Base-by-base conservation (phyloP, 805 yeast species). In the Metschnikowia borealis region DNA sequence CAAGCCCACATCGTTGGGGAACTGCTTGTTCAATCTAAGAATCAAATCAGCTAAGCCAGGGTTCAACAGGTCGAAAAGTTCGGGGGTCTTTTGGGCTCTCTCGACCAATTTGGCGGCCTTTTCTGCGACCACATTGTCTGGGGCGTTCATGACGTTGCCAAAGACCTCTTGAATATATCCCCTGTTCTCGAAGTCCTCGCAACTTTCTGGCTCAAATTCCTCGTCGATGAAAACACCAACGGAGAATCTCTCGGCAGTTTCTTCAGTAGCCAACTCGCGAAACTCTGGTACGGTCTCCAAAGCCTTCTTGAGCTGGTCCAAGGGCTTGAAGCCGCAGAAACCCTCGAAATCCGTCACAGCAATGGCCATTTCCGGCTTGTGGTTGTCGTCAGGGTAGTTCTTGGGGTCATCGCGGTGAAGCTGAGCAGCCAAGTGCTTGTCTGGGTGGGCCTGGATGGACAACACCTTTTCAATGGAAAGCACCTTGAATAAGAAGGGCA, bases 351-450 rank as follows among this genome's bases (percentile, higher is more conserved):
- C 88, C 20, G 98, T 91, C 48, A 94, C 84, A 7, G 99, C 99
- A 63, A 94, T 82, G 46, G 99, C 98, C 99, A 94, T 94, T 70
- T 94, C 99, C n/a, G 99, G 99, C 75, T 94, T 94, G 73, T 94
- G 99, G 75, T 94, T 94, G 67, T 85, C 96, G 72, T 94, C 99
- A 3, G 98, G 98, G 68, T 94, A 94, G 72, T 94, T 87, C 62
- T 83, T 82, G 50, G 99, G 98, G 71, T 94, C 98, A 29, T 76
- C 70, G 15, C 79, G 78, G 63, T 87, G 96, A 61, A 94, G 77
- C 55, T 81, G 81, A 43, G 78, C 82, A 36, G 87, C 99, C 51
- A 94, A 76, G 13, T 76, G 67, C 74, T 94, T 94, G 73, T 94
- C 97, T 29, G 99, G 99, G 66, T 94, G 99, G 18, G 99, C 98